These are phyloP conservation scores for Typha latifolia DNA, from an alignment of 176 grass and related monocot species.

Conservation along the genomic window DNA sequence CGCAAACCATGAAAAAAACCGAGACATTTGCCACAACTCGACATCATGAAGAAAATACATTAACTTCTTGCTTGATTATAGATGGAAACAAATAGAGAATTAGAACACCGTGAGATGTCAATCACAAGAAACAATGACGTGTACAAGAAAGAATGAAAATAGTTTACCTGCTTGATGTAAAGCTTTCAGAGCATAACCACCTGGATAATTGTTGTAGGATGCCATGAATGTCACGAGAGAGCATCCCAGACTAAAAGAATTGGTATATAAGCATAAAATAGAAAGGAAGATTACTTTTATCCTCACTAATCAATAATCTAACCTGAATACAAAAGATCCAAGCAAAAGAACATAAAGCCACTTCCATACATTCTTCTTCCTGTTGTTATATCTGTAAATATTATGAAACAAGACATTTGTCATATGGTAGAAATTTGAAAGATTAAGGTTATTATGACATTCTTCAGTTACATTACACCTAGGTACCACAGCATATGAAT, in stretches of 20 bases:
- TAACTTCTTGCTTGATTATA: neutral
- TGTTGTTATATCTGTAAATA: conserved; percentile 77
- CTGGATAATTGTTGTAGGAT: conserved; percentile 99
- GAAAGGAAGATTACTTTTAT: conserved; percentile 9
- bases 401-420: conserved; percentile 22
- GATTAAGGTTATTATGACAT: neutral
- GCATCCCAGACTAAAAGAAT: conserved; percentile 72
- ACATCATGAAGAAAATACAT: neutral
- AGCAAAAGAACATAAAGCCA: conserved; percentile 69
- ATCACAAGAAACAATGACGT: neutral
- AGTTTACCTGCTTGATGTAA: conserved; percentile 73
- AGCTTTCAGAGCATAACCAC: conserved; percentile 74
- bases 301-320: conserved; percentile 14
- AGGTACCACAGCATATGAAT: no score
- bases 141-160: conserved; percentile 6
- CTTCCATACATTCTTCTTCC: conserved; percentile 82
- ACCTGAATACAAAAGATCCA: conserved; percentile 74
- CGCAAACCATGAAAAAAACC: no score
- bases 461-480: no score
- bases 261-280: conserved; percentile 20
- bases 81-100: neutral
- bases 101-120: neutral
- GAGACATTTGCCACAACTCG: no score
- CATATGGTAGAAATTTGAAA: neutral
- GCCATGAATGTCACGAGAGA: conserved; percentile 68